These are phyloP conservation scores for Ophiostoma triangulosporum DNA, from an alignment of 2,329 filamentous ascomycete genomes.

Conservation along the genomic window DNA sequence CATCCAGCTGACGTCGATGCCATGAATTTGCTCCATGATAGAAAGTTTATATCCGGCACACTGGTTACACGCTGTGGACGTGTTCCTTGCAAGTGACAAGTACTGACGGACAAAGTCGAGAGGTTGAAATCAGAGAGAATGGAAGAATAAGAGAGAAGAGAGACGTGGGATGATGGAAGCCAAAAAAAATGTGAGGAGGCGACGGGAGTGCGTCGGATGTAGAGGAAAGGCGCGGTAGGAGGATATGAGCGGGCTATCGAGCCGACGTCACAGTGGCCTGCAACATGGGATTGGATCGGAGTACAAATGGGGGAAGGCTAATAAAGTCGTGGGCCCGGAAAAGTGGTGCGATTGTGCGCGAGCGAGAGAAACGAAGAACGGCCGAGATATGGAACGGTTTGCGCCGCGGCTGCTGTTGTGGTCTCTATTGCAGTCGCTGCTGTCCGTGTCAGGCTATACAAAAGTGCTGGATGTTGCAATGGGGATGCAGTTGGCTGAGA, in stretches of 20 bases:
- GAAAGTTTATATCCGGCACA: neutral
- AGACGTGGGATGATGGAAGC: neutral
- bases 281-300: slow-evolving; percentile 4
- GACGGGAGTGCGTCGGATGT: neutral
- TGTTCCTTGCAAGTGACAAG: neutral
- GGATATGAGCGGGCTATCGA: slow-evolving; percentile 6
- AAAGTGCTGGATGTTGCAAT: neutral
- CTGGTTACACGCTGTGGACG: neutral
- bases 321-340: neutral
- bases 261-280: slow-evolving; percentile 8
- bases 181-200: neutral
- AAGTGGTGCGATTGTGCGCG: slow-evolving; percentile 1
- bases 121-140: no score
- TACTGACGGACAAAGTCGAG: neutral
- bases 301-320: neutral
- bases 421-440: neutral
- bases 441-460: neutral
- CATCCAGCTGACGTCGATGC: slow-evolving; percentile 84
- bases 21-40: slow-evolving; percentile 60
- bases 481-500: neutral
- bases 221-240: neutral
- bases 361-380: neutral
- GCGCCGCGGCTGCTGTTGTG: neutral
- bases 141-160: neutral
- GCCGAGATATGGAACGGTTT: slow-evolving; percentile 1